Evolutionary conservation across 1,139 yeast species (phyloP), one percentile per base, ranked within the genome.

Genomic region (Geotrichum klebahnii): DNA sequence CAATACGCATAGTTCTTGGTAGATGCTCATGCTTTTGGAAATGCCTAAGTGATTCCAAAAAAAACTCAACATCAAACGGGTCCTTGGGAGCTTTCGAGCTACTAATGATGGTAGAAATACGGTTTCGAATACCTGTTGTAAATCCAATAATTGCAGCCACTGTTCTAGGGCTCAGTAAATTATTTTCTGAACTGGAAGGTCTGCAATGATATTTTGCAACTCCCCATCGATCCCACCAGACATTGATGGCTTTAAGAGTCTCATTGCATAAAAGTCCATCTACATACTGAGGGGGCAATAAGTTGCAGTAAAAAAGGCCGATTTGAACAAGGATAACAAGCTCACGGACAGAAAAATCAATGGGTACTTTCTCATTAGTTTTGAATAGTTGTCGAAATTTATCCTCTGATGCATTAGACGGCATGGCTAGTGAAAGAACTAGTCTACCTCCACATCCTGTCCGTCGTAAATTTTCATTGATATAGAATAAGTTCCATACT

Each of bases 191-290:
- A n/a, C 59, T 53, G 3, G 52, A 34, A 69, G 82, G 63, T 67
- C 75, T 46, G 63, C 72, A 68, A 64, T 77, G 65, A 52, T 74
- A 81, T 59, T 82, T 83, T 9, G 78, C 76, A 29, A 77, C 70
- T 0, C 96, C 96, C 57, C 84, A 78, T 42, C 79, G 66, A 41
- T 74, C 75, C 97, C 97, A 90, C 97, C 97, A 92, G 50, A 75
- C 74, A 3, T 68, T 61, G 19, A 88, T 76, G 0, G 95, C 95
- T 34, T 71, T 76, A 55, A 82, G 83, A 0, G 97, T 90, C 53
- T 78, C 76, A 53, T 79, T 78, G 64, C 97, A 92, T 4, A 88
- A 69, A 19, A 90, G 69, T 0, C 97, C 97, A 67, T 90, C 97
- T 53, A 88, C 87, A 57, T 77, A 81, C 38, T 71, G 70, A 0